Conservation (phyloP, 2,329 filamentous ascomycete species). For the Fusarium siculi region DNA sequence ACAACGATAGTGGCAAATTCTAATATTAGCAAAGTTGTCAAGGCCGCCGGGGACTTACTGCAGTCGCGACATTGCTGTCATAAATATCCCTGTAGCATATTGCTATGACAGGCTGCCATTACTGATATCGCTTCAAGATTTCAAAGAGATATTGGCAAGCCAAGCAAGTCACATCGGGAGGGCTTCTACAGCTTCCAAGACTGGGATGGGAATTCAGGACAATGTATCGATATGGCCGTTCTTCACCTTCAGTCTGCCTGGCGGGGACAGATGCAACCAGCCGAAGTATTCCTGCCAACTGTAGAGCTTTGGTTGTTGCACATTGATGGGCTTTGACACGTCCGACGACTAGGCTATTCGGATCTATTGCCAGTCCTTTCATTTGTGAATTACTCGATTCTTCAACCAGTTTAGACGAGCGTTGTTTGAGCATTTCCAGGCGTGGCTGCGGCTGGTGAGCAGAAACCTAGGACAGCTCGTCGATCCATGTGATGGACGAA, state of each 20-base stretch:
- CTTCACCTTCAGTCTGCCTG: constrained; percentile 4
- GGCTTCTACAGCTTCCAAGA: background rate
- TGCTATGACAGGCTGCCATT: background rate
- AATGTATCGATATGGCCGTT: constrained; percentile 10
- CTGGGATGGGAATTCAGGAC: background rate
- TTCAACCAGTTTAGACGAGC: constrained; percentile 2
- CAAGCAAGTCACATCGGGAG: background rate
- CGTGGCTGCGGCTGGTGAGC: constrained; percentile 44
- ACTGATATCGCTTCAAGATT: background rate
- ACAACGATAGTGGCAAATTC: constrained; percentile 38
- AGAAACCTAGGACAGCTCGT: constrained; percentile 29
- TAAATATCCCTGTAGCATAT: constrained; percentile 17
- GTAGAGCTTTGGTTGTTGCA: constrained; percentile 15
- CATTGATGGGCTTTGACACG: constrained; percentile 30
- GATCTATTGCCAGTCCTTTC: background rate
- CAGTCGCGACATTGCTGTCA: constrained; percentile 24
- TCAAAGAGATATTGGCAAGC: background rate
- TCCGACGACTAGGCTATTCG: background rate
- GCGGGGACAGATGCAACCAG: constrained; percentile 21
- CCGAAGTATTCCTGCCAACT: constrained; percentile 7
- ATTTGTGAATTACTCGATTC: background rate
- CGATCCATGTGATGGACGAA: constrained; percentile 43
- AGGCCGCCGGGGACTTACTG: constrained; percentile 13
- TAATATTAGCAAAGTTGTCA: constrained; percentile 22
- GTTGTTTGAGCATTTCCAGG: constrained; percentile 22